Base-by-base conservation (phyloP, 768 basidiomycete genomes). In the Pleurotus platypus region DNA sequence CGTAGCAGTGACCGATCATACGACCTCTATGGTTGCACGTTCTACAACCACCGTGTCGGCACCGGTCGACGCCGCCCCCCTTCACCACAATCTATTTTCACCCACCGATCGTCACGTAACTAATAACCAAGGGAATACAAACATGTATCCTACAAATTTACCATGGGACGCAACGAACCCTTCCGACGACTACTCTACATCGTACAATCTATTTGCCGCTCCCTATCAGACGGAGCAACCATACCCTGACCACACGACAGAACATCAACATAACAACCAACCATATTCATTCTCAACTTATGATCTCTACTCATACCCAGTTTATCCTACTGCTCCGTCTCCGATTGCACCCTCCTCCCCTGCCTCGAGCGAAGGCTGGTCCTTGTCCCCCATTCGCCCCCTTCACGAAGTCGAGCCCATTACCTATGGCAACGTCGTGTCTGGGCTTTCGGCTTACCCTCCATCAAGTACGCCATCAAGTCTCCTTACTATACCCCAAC, bases 361-460 rank as follows among this genome's bases (percentile, higher is more conserved):
- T 5, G 51, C 51, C 39, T 54, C 51, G n/a, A 54, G 51, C n/a
- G 51, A 42, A 9, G 51, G 51, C 18, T 54, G 51, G 51, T 24
- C 51, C 18, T 16, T 54, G 18, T 54, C 51, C 26, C 51, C 51
- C 9, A 22, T 20, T n/a, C n/a, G 51, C 26, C 37, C 6, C 15
- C 12, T 22, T 18, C n/a, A n/a, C 11, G 51, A 54, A 54, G 51
- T 54, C n/a, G 51, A 39, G 49, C 49, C 49, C 27, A 22, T 51
- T n/a, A n/a, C 16, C 49, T 12, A 54, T 39, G 13, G 22, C 15
- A 38, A 35, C 49, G 51, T 12, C 39, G 51, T 42, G 20, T 38
- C 51, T 9, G 9, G 39, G 16, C 35, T 35, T 26, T 18, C 39
- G 37, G 13, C 51, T 5, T 20, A 26, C 46, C 24, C 16, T 15